These are phyloP conservation scores for Meripilus lineatus DNA, from an alignment of 1,284 basidiomycete species.

Conservation along the genomic window DNA sequence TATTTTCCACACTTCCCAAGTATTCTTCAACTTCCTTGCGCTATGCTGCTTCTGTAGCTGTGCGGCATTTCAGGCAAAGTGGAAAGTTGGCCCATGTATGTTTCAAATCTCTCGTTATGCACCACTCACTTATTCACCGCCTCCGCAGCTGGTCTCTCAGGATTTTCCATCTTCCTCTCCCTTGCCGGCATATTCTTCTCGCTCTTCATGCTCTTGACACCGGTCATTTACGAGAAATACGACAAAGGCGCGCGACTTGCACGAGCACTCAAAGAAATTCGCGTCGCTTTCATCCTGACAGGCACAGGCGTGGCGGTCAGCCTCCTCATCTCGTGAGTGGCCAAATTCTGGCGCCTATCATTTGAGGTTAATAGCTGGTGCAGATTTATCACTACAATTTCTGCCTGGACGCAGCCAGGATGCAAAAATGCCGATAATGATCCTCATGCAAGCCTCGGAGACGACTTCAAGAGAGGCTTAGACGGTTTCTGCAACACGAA, in stretches of 20 bases:
- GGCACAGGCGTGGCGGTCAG: constrained; percentile 59
- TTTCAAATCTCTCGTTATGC: constrained; percentile 17
- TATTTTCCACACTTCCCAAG: constrained; percentile 66
- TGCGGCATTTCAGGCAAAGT: constrained; percentile 82
- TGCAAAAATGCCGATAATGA: constrained; percentile 77
- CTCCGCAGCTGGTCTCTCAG: constrained; percentile 71
- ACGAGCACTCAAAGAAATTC: constrained; percentile 73
- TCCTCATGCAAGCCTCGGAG: constrained; percentile 54
- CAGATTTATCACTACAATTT: constrained; percentile 71
- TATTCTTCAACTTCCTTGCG: constrained; percentile 86
- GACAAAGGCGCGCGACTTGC: constrained; percentile 73
- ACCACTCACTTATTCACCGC: constrained; percentile 9
- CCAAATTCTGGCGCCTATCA: constrained; percentile 6
- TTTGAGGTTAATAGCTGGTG: constrained; percentile 7
- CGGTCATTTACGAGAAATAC: constrained; percentile 83
- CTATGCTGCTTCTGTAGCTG: constrained; percentile 86
- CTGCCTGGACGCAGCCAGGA: constrained; percentile 75
- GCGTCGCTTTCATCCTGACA: constrained; percentile 77
- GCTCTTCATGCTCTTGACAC: constrained; percentile 67
- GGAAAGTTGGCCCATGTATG: constrained; percentile 78
- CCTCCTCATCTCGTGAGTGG: constrained; percentile 68
- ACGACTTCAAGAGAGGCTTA: constrained; percentile 64
- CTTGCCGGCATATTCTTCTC: constrained; percentile 68
- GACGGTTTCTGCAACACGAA: constrained; percentile 85
- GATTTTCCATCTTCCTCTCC: constrained; percentile 80